Base-by-base conservation (phyloP, 192 early-diverging fungal species). In the Coemansia sp. region DNA sequence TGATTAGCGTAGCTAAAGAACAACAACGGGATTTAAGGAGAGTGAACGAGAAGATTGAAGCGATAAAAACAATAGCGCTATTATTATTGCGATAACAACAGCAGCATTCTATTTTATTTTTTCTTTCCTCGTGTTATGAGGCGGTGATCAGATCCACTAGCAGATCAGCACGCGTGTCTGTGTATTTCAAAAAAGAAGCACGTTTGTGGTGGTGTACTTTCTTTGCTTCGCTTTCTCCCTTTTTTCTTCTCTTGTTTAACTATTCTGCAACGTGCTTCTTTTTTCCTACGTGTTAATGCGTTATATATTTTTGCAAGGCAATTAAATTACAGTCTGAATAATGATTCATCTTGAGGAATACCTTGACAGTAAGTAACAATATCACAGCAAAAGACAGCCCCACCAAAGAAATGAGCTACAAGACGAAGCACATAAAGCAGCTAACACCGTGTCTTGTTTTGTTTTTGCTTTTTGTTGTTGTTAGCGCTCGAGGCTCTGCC, bases 271-370 rank as follows among this genome's bases (percentile, higher is more conserved):
- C 32, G 32, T 4, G 32, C 32, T 59, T 16, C n/a, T 0, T 59
- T 41, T 26, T 63, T 51, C 16, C 5, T 52, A 52, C 32, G 32
- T 32, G 32, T 4, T 32, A 32, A 4, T 32, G 2, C 32, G 32
- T 4, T 4, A 2, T 32, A 32, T 32, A 32, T 32, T 32, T n/a
- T n/a, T n/a, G n/a, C n/a, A 1, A 9, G 5, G 5, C 18, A 37
- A 12, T 39, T 11, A 26, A 60, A 60, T 39, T 18, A 3, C 58
- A 10, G 10, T 4, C 32, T 52, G 5, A 5, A 55, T 6, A 57
- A 83, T 83, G 80, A 68, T 88, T 26, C 90, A 93, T 64, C 83
- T 92, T 10, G 90, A 98, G 72, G 96, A 98, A 65, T 98, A 98
- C 71, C 78, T 98, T 12, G 96, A 98, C 81, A 95, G 75, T 82